A percentile compares a stretch with the other conserved stretches of the same genome.
Evolutionary conservation across 306 rosid species (phyloP).

Genomic region (Pachyrhizus erosus): DNA sequence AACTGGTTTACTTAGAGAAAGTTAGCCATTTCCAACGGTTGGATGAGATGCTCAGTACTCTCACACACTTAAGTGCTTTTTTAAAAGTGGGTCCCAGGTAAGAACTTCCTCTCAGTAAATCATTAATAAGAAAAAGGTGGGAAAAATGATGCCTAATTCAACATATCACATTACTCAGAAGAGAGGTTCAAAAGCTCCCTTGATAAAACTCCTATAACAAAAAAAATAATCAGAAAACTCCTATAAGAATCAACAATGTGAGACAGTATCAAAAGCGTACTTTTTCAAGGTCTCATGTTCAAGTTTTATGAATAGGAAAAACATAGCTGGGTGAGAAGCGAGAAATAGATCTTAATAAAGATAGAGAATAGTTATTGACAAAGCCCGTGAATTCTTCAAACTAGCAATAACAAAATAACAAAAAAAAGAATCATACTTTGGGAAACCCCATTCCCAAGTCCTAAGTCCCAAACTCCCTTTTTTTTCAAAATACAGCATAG

Average conservation of each 20-base stretch:
- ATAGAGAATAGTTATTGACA: too few relatives aligned
- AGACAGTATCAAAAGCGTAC: not conserved
- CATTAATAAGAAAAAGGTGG: not conserved
- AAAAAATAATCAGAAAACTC: not conserved
- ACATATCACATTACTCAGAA: not conserved
- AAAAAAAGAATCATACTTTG: too few relatives aligned
- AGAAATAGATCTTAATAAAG: too few relatives aligned
- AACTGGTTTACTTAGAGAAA: not conserved
- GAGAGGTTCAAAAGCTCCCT: not conserved
- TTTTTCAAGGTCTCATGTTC: too few relatives aligned
- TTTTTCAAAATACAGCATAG: not conserved
- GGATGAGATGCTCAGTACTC: not conserved
- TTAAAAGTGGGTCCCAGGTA: not conserved
- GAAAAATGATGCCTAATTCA: not conserved
- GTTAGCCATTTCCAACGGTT: not conserved
- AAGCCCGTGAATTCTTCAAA: too few relatives aligned
- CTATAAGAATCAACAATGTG: not conserved
- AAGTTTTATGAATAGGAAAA: too few relatives aligned
- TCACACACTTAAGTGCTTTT: not conserved
- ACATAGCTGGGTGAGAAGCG: too few relatives aligned
- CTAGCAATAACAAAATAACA: too few relatives aligned
- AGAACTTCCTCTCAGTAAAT: not conserved
- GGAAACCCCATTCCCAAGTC: not conserved
- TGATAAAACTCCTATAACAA: not conserved
- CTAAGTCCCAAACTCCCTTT: not conserved